phyloP scores from a whole-genome alignment of 169 alveolate species.

The Cryptosporidium meleagridis region DNA sequence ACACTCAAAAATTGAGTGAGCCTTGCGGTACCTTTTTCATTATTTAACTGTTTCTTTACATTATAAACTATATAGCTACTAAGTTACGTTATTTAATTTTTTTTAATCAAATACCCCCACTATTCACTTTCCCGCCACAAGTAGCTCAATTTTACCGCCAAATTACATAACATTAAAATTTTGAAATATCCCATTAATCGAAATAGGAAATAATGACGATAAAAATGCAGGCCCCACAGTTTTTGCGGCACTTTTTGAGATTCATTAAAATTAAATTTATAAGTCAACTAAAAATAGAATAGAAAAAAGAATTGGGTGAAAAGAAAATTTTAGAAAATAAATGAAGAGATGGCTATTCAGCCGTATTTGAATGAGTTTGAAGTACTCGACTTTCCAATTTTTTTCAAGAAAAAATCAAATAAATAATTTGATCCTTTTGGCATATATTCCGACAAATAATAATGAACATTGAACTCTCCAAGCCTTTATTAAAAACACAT shows the following conservation, averaged over 20 bases:
- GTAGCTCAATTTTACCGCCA: neutral
- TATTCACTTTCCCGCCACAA: neutral
- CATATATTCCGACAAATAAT: neutral
- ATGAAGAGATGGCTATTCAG: neutral
- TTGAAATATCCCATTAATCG: neutral
- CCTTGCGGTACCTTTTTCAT: neutral
- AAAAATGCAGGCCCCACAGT: conserved; percentile 54
- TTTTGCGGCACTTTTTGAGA: conserved; percentile 25
- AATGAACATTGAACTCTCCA: conserved; percentile 15
- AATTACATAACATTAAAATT: neutral
- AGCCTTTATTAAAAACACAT: neutral
- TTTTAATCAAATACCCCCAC: neutral
- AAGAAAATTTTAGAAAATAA: neutral
- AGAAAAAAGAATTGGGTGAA: neutral
- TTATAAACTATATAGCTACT: neutral
- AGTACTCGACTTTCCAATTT: neutral
- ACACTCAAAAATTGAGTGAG: conserved; percentile 43
- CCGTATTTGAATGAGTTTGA: neutral
- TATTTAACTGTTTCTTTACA: neutral
- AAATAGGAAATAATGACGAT: conserved; percentile 7
- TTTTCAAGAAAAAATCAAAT: too few relatives aligned
- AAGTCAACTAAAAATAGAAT: neutral
- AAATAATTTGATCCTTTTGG: neutral
- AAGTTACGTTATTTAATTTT: neutral
- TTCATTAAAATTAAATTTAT: neutral